Base-by-base conservation (phyloP, 371 early-diverging fungal genomes). In the Apophysomyces ossiformis region DNA sequence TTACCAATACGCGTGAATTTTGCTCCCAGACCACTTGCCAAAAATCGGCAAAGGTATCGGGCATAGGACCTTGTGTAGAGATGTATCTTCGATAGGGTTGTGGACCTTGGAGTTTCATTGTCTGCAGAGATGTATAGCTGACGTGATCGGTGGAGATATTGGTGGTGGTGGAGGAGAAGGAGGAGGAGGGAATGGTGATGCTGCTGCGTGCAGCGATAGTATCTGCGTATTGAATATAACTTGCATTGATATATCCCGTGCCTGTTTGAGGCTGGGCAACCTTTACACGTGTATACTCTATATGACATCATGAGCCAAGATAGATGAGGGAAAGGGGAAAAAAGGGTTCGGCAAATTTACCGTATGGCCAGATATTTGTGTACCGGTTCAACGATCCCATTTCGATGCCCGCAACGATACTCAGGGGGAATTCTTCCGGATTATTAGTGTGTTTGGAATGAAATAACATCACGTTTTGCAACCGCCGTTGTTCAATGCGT, bases 1-100 rank as follows among this genome's bases (percentile, higher is more conserved):
- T 96, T 13, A 96, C 94, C 35, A 98, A 83, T 4, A 93, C 89
- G 5, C 78, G 71, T 0, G 86, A 76, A 4, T 84, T 67, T 70
- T 95, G 92, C 68, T 96, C 95, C 94, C 93, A 95, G 12, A 92
- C 78, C 80, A 96, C 89, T 56, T 84, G 84, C 96, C 97, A 98
- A 69, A 98, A 98, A 64, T 95, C 96, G 9, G 81, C 84, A 54
- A 90, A 82, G 0, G 97, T 95, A 41, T 87, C 77, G 8, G 90
- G 87, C 16, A 96, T 70, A 13, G 97, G 97, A 0, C 92, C 97
- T 76, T 97, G 97, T 0, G 95, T 88, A 15, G 92, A 92, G 46
- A 97, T 94, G 70, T 94, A 97, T 9, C 76, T 69, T 56, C 75
- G 71, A 67, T 69, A 77, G 2, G 70, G 73, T 11, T 61, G 66